phyloP scores from a whole-genome alignment of 2,329 filamentous ascomycete genomes.

The Blumeriella jaapii region DNA sequence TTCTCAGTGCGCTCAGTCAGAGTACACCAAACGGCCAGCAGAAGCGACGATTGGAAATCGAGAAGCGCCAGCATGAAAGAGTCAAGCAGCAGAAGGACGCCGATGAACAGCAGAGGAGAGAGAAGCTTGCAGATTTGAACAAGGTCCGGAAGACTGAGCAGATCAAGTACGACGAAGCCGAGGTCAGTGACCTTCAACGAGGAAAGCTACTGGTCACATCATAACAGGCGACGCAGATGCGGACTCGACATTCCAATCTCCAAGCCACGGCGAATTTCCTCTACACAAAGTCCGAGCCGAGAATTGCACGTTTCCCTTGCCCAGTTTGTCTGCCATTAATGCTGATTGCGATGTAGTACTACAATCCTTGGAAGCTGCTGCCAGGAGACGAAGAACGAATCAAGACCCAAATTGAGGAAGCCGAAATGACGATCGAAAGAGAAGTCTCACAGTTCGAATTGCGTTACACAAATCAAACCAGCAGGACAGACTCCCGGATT shows the following conservation, averaged over 20 bases:
- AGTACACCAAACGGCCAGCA: conserved; percentile 50
- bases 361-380: conserved; percentile 70
- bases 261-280: conserved; percentile 62
- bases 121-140: conserved; percentile 51
- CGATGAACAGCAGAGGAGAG: conserved; percentile 54
- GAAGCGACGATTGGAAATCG: conserved; percentile 67
- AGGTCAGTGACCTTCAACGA: conserved; percentile 41
- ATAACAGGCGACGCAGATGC: conserved; percentile 33
- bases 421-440: conserved; percentile 48
- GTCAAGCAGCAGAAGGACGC: conserved; percentile 61
- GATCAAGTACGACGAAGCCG: conserved; percentile 61
- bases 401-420: conserved; percentile 55
- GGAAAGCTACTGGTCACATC: background rate
- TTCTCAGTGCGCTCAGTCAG: conserved; percentile 53
- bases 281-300: conserved; percentile 58
- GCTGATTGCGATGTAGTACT: conserved; percentile 49
- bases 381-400: conserved; percentile 59
- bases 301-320: conserved; percentile 47
- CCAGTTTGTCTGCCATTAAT: background rate
- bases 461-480: conserved; percentile 27
- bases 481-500: conserved; percentile 12
- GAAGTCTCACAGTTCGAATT: conserved; percentile 54
- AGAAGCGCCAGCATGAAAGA: conserved; percentile 69
- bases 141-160: conserved; percentile 56
- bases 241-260: conserved; percentile 59